These are phyloP conservation scores for Carex pumila DNA, from an alignment of 176 grass and related monocot species.

Conservation along the genomic window DNA sequence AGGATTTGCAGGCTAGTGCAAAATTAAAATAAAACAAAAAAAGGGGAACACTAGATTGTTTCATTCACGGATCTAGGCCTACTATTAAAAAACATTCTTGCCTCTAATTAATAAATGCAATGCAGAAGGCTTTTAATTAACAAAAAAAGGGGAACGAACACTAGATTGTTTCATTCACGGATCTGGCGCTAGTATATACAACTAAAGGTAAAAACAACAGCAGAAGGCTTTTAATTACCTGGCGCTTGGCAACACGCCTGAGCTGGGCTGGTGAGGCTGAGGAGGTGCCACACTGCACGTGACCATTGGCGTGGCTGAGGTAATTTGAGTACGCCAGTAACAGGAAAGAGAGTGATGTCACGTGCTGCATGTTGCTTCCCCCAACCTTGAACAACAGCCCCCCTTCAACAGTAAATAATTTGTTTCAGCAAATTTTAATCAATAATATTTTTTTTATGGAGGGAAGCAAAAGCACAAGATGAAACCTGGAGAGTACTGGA, in stretches of 20 bases:
- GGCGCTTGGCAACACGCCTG: slow-evolving; percentile 70
- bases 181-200: neutral
- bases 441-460: too few species aligned
- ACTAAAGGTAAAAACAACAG: neutral
- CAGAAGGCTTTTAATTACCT: slow-evolving; percentile 18
- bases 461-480: neutral
- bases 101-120: neutral
- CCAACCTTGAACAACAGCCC: slow-evolving; percentile 79
- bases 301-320: slow-evolving; percentile 72
- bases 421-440: too few species aligned
- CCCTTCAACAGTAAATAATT: slow-evolving; percentile 17
- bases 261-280: slow-evolving; percentile 48
- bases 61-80: neutral
- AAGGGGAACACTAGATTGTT: neutral
- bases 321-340: slow-evolving; percentile 86
- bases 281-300: slow-evolving; percentile 40
- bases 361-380: slow-evolving; percentile 99
- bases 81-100: neutral
- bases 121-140: neutral
- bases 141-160: too few species aligned
- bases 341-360: slow-evolving; percentile 83
- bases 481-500: slow-evolving; percentile 77
- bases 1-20: neutral
- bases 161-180: too few species aligned
- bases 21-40: neutral